These are phyloP conservation scores for Porcisia hertigi DNA, from an alignment of 208 protist genomes.

Conservation along the genomic window DNA sequence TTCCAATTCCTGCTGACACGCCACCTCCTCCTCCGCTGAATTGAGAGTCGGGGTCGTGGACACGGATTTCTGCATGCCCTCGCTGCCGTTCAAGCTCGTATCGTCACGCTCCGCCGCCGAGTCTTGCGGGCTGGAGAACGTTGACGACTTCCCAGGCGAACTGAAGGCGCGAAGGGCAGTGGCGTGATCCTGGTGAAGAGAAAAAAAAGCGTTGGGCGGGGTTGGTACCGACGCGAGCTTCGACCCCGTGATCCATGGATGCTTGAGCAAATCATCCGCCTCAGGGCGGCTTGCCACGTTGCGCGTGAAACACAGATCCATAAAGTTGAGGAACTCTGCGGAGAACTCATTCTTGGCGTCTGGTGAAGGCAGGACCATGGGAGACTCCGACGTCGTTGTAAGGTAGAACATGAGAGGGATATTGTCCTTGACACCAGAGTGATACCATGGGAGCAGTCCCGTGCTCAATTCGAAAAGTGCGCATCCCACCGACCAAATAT, in stretches of 20 bases:
- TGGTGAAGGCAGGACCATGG: conserved; percentile 55
- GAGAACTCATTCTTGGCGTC: conserved; percentile 66
- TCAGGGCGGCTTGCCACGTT: conserved; percentile 66
- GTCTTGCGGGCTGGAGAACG: conserved; percentile 40
- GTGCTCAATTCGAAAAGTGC: conserved; percentile 89
- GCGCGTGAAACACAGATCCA: conserved; percentile 86
- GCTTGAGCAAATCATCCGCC: conserved; percentile 71
- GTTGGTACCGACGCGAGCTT: conserved; percentile 20
- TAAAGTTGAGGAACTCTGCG: conserved; percentile 80
- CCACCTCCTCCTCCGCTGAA: conserved; percentile 51
- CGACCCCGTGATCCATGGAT: conserved; percentile 80
- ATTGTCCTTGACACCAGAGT: conserved; percentile 78
- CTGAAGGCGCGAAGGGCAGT: conserved; percentile 7
- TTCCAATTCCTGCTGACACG: conserved; percentile 79
- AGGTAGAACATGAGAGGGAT: conserved; percentile 91
- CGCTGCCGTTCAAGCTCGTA: conserved; percentile 33
- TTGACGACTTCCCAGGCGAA: conserved; percentile 30
- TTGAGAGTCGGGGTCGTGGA: conserved; percentile 22
- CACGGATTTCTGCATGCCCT: conserved; percentile 29
- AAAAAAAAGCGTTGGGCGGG: conserved; percentile 14
- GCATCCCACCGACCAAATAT: conserved; percentile 91
- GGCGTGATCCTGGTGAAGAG: conserved; percentile 30
- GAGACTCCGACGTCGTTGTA: conserved; percentile 79
- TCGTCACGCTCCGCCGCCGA: conserved; percentile 35
- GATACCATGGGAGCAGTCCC: conserved; percentile 82